Evolutionary conservation across 257 asterid species (phyloP), one percentile per base, ranked within the genome.

Genomic region (Capsicum pubescens): DNA sequence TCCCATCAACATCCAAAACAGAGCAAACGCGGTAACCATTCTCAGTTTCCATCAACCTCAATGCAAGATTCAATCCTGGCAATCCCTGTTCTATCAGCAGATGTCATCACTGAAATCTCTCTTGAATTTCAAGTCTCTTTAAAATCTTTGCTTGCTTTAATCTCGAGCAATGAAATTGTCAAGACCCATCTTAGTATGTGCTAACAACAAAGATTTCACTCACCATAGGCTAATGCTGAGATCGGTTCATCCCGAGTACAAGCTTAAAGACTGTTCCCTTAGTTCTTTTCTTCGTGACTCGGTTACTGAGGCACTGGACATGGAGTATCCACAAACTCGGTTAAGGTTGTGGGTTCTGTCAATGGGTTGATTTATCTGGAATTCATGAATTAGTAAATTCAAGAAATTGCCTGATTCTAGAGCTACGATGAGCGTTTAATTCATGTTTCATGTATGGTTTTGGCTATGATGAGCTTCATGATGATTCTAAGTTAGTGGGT

Each of bases 141-240:
- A 90, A 79, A 52, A 90, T 93, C n/a, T n/a, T n/a, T n/a, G n/a
- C n/a, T n/a, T n/a, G n/a, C n/a, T n/a, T n/a, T n/a, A n/a, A n/a
- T n/a, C 42, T 89, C 91, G 79, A 81, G 87, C 87, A 72, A 42
- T 8, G 60, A 61, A 14, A 90, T 93, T 85, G 67, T 74, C 87
- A 83, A 84, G 46, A 16, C 85, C 87, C 93, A 90, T 79, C 87
- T 88, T 82, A 42, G 56, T 26, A 16, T 61, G 6, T 81, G n/a
- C n/a, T n/a, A n/a, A n/a, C n/a, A n/a, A n/a, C n/a, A n/a, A n/a
- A n/a, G n/a, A n/a, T n/a, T n/a, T n/a, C n/a, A n/a, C n/a, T n/a
- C n/a, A n/a, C n/a, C n/a, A n/a, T n/a, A n/a, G n/a, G n/a, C n/a
- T n/a, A n/a, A n/a, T n/a, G n/a, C n/a, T n/a, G n/a, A n/a, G n/a